Evolutionary conservation across 2,329 filamentous ascomycete species (phyloP).

Genomic region (Pseudovirgaria hyperparasitica): DNA sequence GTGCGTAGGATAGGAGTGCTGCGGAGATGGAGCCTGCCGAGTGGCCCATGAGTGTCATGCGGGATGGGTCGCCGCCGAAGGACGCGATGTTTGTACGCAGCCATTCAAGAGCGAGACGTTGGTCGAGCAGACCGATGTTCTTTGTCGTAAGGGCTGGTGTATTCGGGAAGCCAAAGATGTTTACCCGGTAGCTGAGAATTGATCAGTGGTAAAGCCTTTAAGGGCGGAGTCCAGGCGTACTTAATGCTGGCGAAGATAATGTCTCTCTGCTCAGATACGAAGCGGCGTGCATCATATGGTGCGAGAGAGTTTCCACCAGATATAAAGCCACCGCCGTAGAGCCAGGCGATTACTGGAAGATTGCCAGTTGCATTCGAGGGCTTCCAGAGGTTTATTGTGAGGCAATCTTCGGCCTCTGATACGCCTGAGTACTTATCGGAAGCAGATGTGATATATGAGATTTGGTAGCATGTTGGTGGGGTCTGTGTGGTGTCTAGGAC

Average conservation of each 20-base stretch:
- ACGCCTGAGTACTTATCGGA: no score
- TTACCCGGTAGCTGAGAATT: background rate
- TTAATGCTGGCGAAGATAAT: no score
- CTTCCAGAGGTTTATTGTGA: constrained; percentile 19
- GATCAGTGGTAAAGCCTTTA: constrained; percentile 2
- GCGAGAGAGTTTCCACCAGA: no score
- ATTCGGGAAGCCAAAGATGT: constrained; percentile 1
- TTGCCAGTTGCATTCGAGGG: no score
- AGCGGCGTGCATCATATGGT: no score
- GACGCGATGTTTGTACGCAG: constrained; percentile 25
- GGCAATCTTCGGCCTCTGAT: constrained; percentile 18
- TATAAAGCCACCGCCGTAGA: constrained; percentile 20
- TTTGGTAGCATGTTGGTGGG: constrained; percentile 58
- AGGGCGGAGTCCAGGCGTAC: constrained; percentile 1
- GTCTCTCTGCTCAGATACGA: no score
- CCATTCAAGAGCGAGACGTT: constrained; percentile 22
- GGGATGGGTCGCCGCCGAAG: constrained; percentile 28
- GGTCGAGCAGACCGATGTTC: constrained; percentile 10
- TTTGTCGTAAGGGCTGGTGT: constrained; percentile 1
- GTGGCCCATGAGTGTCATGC: constrained; percentile 29
- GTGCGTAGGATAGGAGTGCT: constrained; percentile 39
- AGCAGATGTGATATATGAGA: no score
- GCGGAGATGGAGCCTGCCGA: constrained; percentile 27
- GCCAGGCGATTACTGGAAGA: constrained; percentile 16
- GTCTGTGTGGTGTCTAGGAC: constrained; percentile 46